Percentiles rank a stretch among this genome's conserved stretches.
These are phyloP conservation scores for Hyphopichia khmerensis DNA, from an alignment of 1,139 yeast genomes.

Conservation along the genomic window DNA sequence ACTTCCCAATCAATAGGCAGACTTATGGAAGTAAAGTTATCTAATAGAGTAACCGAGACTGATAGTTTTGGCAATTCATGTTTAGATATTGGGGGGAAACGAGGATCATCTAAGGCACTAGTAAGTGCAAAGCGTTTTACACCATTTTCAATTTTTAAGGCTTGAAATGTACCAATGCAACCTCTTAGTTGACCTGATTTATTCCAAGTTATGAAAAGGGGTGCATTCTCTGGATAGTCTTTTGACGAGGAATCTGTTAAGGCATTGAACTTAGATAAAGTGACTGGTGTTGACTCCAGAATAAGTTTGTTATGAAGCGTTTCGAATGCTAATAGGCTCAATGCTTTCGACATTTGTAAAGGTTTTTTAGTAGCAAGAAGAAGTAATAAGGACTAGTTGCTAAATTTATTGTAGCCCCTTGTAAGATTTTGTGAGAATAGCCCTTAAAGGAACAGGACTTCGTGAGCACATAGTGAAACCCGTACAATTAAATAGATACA, in stretches of 20 bases:
- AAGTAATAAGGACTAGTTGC: no score
- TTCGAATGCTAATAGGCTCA: slow-evolving; percentile 43
- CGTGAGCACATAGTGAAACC: no score
- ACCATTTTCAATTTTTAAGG: slow-evolving; percentile 50
- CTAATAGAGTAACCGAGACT: slow-evolving; percentile 62
- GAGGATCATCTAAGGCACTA: slow-evolving; percentile 71
- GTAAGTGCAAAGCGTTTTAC: slow-evolving; percentile 60
- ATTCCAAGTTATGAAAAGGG: slow-evolving; percentile 87
- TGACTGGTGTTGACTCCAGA: slow-evolving; percentile 11
- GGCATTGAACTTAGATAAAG: slow-evolving; percentile 17
- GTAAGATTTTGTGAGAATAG: no score
- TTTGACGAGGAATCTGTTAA: slow-evolving; percentile 16
- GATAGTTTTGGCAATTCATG: slow-evolving; percentile 51
- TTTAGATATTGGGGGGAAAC: slow-evolving; percentile 67
- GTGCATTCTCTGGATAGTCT: slow-evolving; percentile 48
- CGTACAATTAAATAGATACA: no score
- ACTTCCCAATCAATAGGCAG: slow-evolving; percentile 71
- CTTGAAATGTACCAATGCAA: slow-evolving; percentile 84
- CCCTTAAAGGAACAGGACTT: no score
- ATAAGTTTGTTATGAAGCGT: slow-evolving; percentile 23
- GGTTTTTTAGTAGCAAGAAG: no score
- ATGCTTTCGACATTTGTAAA: slow-evolving; percentile 28
- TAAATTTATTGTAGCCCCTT: no score
- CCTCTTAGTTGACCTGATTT: slow-evolving; percentile 65
- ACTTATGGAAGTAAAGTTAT: slow-evolving; percentile 52